These are phyloP conservation scores for Boletus rubescentipes DNA, from an alignment of 768 basidiomycete species.

Conservation along the genomic window DNA sequence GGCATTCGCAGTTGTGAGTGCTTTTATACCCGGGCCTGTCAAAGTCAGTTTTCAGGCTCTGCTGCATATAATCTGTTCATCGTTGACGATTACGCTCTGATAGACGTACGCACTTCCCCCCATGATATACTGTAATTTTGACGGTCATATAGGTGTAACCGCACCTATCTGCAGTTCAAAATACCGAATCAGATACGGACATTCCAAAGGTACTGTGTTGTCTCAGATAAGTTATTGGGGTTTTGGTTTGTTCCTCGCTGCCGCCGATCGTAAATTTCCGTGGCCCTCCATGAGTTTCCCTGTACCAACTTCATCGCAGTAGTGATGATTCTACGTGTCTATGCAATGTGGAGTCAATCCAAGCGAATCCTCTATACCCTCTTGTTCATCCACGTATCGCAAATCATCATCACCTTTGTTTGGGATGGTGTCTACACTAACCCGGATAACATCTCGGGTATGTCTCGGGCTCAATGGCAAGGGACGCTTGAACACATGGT, in stretches of 20 bases:
- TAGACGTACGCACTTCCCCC: slow-evolving; percentile 4
- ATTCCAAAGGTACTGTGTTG: slow-evolving; percentile 1
- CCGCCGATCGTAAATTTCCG: slow-evolving; percentile 8
- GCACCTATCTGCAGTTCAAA: not conserved
- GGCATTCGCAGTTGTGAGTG: not conserved
- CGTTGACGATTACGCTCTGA: not conserved
- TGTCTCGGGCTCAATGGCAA: no score
- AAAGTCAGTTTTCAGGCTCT: slow-evolving; percentile 2
- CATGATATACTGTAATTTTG: no score
- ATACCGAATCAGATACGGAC: not conserved
- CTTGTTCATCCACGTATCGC: no score
- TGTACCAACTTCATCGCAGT: not conserved
- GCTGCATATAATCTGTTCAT: not conserved
- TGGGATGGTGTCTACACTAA: no score
- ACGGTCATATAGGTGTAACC: slow-evolving; percentile 11
- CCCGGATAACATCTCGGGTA: no score
- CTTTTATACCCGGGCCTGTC: slow-evolving; percentile 8
- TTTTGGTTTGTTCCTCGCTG: not conserved
- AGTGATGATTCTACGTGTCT: slow-evolving; percentile 17
- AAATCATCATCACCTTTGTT: no score
- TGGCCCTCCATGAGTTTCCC: no score
- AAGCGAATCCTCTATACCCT: not conserved
- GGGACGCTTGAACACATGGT: no score
- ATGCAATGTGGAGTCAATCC: slow-evolving; percentile 12
- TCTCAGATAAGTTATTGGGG: not conserved